phyloP scores from a whole-genome alignment of 352 stramenopile species.

The Pythium biforme region DNA sequence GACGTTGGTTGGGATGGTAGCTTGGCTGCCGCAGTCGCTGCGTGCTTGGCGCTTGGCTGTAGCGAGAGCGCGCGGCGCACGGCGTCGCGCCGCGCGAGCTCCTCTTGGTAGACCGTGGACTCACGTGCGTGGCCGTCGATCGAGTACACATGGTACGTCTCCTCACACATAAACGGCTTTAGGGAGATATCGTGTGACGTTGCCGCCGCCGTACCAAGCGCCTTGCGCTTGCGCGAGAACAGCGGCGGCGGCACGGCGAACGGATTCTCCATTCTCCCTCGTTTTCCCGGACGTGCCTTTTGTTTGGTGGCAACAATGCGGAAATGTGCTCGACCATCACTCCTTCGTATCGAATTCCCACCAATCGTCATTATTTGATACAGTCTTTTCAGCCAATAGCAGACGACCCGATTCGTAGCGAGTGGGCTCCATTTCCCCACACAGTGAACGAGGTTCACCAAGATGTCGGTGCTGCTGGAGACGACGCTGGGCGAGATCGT shows the following conservation, averaged over 20 bases:
- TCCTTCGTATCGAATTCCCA: no score
- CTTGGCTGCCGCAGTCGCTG: not conserved
- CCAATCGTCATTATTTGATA: not conserved
- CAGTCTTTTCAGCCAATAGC: slow-evolving; percentile 1
- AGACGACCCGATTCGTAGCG: no score
- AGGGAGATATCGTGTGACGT: not conserved
- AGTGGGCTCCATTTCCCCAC: no score
- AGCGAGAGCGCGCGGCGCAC: slow-evolving; percentile 2
- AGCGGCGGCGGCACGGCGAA: slow-evolving; percentile 54
- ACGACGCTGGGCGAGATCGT: slow-evolving; percentile 90
- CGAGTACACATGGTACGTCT: slow-evolving; percentile 34
- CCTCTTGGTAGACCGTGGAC: slow-evolving; percentile 12
- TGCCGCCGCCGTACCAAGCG: not conserved
- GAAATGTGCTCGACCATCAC: slow-evolving; percentile 7
- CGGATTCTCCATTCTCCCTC: slow-evolving; percentile 28
- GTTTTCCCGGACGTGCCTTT: not conserved
- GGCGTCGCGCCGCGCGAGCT: slow-evolving; percentile 8
- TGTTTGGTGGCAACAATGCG: not conserved
- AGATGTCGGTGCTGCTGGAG: slow-evolving; percentile 93
- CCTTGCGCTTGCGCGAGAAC: slow-evolving; percentile 43
- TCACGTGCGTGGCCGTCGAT: slow-evolving; percentile 22
- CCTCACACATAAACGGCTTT: slow-evolving; percentile 35
- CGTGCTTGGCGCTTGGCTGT: not conserved
- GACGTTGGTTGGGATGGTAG: no score
- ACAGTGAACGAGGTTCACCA: no score